Conservation (phyloP, 2,329 filamentous ascomycete genomes). For the Xylogone sp. region DNA sequence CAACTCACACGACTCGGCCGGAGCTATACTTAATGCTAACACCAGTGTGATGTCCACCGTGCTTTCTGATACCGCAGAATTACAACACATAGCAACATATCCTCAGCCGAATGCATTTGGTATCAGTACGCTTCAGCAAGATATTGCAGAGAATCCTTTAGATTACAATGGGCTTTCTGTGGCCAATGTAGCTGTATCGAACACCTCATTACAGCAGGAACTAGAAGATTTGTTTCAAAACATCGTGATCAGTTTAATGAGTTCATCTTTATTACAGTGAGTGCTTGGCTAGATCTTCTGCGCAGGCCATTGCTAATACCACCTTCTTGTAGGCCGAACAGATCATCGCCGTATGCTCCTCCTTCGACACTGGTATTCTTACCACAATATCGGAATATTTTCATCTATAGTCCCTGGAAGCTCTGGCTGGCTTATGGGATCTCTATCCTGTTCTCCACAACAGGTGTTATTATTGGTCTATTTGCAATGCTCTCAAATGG, state of each 20-base stretch:
- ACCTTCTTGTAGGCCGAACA: neutral
- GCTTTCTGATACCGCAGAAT: too few species aligned
- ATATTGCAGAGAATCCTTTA: too few species aligned
- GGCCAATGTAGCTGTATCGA: too few species aligned
- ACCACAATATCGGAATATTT: neutral
- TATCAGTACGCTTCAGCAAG: neutral
- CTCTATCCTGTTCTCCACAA: neutral
- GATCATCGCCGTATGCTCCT: neutral
- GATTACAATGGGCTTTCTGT: too few species aligned
- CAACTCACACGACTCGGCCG: too few species aligned
- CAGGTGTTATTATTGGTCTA: neutral
- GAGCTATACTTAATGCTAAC: too few species aligned
- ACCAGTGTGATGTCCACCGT: too few species aligned
- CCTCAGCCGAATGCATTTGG: neutral
- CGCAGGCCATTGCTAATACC: neutral
- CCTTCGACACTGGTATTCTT: neutral
- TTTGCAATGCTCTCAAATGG: neutral
- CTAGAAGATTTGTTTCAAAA: neutral
- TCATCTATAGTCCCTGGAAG: neutral
- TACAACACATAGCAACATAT: neutral
- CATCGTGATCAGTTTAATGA: neutral
- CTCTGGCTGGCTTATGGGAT: neutral
- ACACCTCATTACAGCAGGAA: neutral
- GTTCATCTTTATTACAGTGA: neutral
- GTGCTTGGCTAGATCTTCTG: neutral